A percentile compares a stretch with the other conserved stretches of the same genome.
Conservation (phyloP, 2,329 filamentous ascomycete genomes). For the Dendrostoma leiphaemia region DNA sequence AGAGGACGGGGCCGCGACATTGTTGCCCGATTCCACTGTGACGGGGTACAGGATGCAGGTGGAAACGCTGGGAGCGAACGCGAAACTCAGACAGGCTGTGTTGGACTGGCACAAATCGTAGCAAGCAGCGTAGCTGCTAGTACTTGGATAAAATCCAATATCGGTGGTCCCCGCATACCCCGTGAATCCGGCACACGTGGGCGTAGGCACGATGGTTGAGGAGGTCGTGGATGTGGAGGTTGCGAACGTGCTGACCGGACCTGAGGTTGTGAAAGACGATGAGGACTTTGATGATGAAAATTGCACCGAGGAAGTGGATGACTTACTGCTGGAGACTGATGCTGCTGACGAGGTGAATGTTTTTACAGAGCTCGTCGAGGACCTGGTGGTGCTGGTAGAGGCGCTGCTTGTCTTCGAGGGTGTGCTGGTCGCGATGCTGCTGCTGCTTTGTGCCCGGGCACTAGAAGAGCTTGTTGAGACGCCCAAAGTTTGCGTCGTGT, state of each 20-base stretch:
- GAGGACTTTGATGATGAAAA: background rate
- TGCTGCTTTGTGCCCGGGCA: background rate
- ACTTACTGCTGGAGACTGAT: background rate
- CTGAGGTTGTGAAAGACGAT: background rate
- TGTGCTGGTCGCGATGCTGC: background rate
- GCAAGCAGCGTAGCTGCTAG: slow-evolving; percentile 4
- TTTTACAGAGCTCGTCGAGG: background rate
- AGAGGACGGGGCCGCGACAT: slow-evolving; percentile 26
- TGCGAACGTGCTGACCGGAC: background rate
- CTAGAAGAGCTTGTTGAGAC: background rate
- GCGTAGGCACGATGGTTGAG: background rate
- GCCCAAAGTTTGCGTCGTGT: background rate
- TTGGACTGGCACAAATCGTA: slow-evolving; percentile 9
- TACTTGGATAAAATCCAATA: slow-evolving; percentile 9
- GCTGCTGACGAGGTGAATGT: background rate
- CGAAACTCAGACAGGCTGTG: slow-evolving; percentile 11
- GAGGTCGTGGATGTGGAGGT: background rate
- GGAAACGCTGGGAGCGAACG: background rate
- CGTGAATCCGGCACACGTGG: slow-evolving; percentile 4
- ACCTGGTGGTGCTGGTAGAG: background rate
- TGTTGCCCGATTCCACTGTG: slow-evolving; percentile 1
- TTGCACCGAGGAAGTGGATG: too few relatives aligned
- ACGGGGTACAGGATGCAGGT: slow-evolving; percentile 13
- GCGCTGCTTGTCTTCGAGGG: too few relatives aligned
- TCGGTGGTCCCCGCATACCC: slow-evolving; percentile 4